Percentiles rank a stretch among this genome's conserved stretches.
phyloP scores from a whole-genome alignment of 768 basidiomycete genomes.

The Termitomyces sp. region DNA sequence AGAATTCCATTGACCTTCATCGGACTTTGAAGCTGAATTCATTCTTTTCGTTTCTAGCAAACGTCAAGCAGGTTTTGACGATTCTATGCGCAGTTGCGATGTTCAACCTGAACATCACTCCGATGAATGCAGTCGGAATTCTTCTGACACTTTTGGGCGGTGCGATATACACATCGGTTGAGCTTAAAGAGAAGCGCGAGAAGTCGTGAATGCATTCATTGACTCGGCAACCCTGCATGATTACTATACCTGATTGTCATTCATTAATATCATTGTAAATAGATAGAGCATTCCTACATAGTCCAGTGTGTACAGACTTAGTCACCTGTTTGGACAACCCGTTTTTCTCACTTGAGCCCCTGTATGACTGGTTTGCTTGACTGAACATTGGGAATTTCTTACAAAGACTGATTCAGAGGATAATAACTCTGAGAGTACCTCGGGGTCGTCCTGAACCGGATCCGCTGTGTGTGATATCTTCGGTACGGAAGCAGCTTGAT shows the following conservation, averaged over 20 bases:
- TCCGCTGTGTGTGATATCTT: no score
- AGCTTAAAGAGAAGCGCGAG: slow-evolving; percentile 46
- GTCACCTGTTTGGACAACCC: no score
- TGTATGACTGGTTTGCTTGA: no score
- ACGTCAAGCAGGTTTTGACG: slow-evolving; percentile 93
- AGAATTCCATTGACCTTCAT: slow-evolving; percentile 20
- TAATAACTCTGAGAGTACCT: no score
- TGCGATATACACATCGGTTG: slow-evolving; percentile 72
- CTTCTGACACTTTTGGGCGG: slow-evolving; percentile 82
- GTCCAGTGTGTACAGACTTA: no score
- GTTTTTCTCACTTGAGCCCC: no score
- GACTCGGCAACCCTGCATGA: background rate
- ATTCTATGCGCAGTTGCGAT: slow-evolving; percentile 80
- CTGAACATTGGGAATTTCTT: no score
- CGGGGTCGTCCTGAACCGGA: no score
- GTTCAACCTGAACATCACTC: slow-evolving; percentile 80
- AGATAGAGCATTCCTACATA: no score
- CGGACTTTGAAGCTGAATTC: background rate
- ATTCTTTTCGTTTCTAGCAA: slow-evolving; percentile 41
- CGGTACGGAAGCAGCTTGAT: no score
- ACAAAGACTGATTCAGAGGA: no score
- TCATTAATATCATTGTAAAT: background rate
- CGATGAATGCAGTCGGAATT: slow-evolving; percentile 81
- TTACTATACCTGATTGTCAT: background rate
- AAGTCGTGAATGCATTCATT: background rate